phyloP scores from a whole-genome alignment of 2,329 filamentous ascomycete genomes.

The Aspergillus sp. region DNA sequence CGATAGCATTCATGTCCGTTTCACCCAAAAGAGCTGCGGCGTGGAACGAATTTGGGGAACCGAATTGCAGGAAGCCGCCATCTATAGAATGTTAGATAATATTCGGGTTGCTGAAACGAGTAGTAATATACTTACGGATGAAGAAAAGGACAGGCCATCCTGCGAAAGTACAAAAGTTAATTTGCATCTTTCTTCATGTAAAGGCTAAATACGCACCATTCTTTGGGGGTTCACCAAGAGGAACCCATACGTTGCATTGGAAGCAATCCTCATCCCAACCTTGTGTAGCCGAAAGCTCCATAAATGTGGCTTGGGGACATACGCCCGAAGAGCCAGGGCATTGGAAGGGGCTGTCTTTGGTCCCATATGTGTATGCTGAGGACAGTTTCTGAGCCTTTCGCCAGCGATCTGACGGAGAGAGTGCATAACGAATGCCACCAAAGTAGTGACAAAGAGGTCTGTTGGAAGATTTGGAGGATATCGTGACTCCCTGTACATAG shows the following conservation, averaged over 20 bases:
- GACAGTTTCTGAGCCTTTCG: slow-evolving; percentile 54
- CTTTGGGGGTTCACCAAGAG: slow-evolving; percentile 49
- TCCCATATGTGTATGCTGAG: slow-evolving; percentile 56
- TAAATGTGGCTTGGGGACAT: slow-evolving; percentile 56
- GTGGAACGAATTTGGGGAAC: slow-evolving; percentile 54
- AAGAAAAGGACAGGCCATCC: slow-evolving; percentile 65
- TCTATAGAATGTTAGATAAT: slow-evolving; percentile 31
- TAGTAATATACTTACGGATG: slow-evolving; percentile 52
- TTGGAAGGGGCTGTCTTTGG: slow-evolving; percentile 50
- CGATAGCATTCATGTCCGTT: slow-evolving; percentile 54
- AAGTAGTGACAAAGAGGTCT: slow-evolving; percentile 55
- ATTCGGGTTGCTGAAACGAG: not conserved
- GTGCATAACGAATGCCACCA: slow-evolving; percentile 60
- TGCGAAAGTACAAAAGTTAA: slow-evolving; percentile 14
- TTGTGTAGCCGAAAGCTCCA: slow-evolving; percentile 36
- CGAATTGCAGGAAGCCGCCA: slow-evolving; percentile 63
- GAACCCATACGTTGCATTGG: slow-evolving; percentile 61
- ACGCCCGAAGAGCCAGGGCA: slow-evolving; percentile 46
- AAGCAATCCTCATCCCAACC: slow-evolving; percentile 58
- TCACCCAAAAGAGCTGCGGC: slow-evolving; percentile 54
- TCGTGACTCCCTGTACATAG: slow-evolving; percentile 54
- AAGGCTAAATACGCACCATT: slow-evolving; percentile 29
- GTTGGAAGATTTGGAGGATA: slow-evolving; percentile 38
- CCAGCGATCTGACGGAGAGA: slow-evolving; percentile 57
- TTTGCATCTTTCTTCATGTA: not conserved